phyloP scores from a whole-genome alignment of 140 eudicot genomes.

The Stevia rebaudiana region DNA sequence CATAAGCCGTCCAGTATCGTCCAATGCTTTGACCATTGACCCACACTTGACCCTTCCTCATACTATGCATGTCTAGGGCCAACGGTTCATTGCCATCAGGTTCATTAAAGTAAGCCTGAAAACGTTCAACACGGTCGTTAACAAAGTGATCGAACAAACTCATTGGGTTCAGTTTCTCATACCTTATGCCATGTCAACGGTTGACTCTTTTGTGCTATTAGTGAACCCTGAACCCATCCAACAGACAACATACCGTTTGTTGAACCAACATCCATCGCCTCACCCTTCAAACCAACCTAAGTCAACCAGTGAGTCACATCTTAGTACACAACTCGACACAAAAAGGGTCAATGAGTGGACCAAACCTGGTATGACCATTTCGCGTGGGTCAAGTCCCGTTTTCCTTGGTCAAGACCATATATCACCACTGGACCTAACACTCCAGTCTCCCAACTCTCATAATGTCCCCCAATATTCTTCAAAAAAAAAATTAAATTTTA shows the following conservation, averaged over 20 bases:
- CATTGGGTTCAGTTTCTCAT: neutral
- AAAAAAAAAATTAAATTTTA: neutral
- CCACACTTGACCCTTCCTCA: slow-evolving; percentile 87
- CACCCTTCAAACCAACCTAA: slow-evolving; percentile 94
- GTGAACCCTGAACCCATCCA: slow-evolving; percentile 52
- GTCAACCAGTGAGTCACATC: slow-evolving; percentile 19
- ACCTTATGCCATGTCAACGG: slow-evolving; percentile 76
- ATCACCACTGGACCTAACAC: slow-evolving; percentile 62
- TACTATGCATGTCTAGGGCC: slow-evolving; percentile 60
- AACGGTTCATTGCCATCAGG: slow-evolving; percentile 61
- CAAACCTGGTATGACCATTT: slow-evolving; percentile 66
- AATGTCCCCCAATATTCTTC: slow-evolving; percentile 70
- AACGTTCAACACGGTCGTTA: neutral
- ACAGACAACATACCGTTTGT: slow-evolving; percentile 38
- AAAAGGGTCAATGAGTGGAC: neutral
- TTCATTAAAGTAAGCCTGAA: slow-evolving; percentile 56
- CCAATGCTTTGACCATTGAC: slow-evolving; percentile 70
- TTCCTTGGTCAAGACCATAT: slow-evolving; percentile 54
- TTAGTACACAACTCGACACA: slow-evolving; percentile 4
- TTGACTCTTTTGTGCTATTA: slow-evolving; percentile 41
- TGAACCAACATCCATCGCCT: slow-evolving; percentile 55
- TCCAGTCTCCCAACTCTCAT: slow-evolving; percentile 63
- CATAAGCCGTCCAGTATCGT: slow-evolving; percentile 56
- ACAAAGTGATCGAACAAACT: neutral
- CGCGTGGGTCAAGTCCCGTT: slow-evolving; percentile 47